Evolutionary conservation across 2,329 filamentous ascomycete genomes (phyloP), one percentile per base, ranked within the genome.

Genomic region (Fonsecaea multimorphosa): DNA sequence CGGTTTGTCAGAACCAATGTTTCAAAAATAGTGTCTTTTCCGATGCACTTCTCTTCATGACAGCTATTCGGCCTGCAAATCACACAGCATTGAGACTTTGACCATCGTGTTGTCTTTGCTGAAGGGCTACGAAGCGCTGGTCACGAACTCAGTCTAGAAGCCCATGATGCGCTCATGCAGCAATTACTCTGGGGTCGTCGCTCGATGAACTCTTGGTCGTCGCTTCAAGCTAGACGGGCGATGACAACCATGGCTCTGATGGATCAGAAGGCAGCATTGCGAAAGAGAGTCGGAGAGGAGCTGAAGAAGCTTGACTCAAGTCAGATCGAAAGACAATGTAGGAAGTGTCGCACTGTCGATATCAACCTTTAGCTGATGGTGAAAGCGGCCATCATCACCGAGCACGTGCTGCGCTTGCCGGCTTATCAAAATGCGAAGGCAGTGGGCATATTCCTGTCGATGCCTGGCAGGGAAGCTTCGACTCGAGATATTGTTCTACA

Each of bases 391-490:
- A 81, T 80, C 71, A 87, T 91, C 24, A 89, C 89, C 70, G 84
- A 87, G 61, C 81, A 84, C 6, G 79, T 97, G 40, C 81, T 89
- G 52, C 81, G 84, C 11, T 86, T 93, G 72, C 84, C 86, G 58
- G 90, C 92, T 61, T 99, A 96, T 76, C 81, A 87, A 69, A 83
- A 89, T 61, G 93, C 95, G 49, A 85, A 83, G 66, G 85, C 87
- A 60, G 86, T 99, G 73, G 93, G 91, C 72, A 84, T 99, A 63
- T 99, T 96, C 76, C 83, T 99, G 16, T 95, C 94, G 11, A 99
- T 99, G 95, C 93, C 93, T 0, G 81, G 83, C 9, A 90, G 89
- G 27, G 95, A 99, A 80, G 86, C 97, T 29, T 91, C 93, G 72
- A 99, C 95, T 1, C 87, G 89, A 58, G 82, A 84, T 56, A 92